A percentile compares a stretch with the other conserved stretches of the same genome.
Conservation (phyloP, 805 yeast genomes). For the Metschnikowia drakensbergensis region DNA sequence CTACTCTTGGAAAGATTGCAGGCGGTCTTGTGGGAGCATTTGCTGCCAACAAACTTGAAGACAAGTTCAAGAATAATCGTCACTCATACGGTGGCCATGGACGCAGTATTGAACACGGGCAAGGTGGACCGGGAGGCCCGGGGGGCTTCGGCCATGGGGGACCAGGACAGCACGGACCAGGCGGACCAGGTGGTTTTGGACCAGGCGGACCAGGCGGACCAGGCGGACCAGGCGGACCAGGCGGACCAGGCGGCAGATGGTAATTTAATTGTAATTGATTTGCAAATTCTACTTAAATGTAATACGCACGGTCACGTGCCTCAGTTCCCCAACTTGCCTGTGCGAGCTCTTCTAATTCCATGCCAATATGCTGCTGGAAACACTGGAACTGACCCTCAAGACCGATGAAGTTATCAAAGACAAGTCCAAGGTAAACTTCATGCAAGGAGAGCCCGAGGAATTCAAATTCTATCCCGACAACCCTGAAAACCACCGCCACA, state of each 20-base stretch:
- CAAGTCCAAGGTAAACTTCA: constrained; percentile 49
- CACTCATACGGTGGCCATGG: constrained; percentile 8
- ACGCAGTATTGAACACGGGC: constrained; percentile 6
- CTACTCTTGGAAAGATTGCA: constrained; percentile 42
- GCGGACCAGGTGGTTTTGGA: constrained; percentile 14
- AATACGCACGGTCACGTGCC: not conserved
- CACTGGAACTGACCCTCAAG: not conserved
- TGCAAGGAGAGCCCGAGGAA: constrained; percentile 49
- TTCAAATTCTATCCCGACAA: constrained; percentile 81
- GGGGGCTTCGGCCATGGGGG: constrained; percentile 13
- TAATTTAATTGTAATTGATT: not conserved
- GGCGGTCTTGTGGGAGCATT: constrained; percentile 58
- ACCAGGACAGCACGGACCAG: constrained; percentile 14
- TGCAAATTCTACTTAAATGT: not conserved
- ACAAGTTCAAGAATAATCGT: constrained; percentile 28
- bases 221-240: constrained; percentile 13
- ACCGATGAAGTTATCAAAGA: constrained; percentile 31
- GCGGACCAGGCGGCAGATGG: constrained; percentile 11
- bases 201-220: constrained; percentile 13
- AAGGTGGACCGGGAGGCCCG: constrained; percentile 9
- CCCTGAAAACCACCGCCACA: constrained; percentile 70
- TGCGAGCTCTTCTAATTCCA: not conserved
- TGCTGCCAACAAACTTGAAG: constrained; percentile 48
- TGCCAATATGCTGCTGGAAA: not conserved
- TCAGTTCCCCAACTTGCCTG: not conserved